These are phyloP conservation scores for Cucumis variabilis DNA, from an alignment of 331 rosid species.

Conservation along the genomic window DNA sequence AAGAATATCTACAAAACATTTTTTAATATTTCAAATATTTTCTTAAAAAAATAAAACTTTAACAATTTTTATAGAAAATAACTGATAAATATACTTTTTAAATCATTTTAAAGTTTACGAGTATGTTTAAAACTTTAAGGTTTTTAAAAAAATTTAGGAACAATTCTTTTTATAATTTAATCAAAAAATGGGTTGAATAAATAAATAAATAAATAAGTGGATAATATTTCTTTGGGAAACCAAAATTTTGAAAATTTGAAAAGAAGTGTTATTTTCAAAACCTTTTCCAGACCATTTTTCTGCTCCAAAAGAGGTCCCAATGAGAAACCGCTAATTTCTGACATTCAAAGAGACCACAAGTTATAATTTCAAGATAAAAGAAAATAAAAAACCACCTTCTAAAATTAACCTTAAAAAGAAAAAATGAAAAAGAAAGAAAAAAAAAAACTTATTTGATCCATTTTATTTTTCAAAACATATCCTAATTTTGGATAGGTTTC, in stretches of 20 bases:
- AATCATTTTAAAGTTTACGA: too few species aligned
- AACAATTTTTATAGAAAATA: too few species aligned
- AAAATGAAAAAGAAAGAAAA: neutral
- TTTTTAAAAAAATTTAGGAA: too few species aligned
- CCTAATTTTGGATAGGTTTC: too few species aligned
- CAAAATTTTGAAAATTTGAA: neutral
- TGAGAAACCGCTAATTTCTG: conserved; percentile 1
- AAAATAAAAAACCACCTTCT: neutral
- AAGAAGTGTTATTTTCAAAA: neutral
- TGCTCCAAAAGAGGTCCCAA: neutral
- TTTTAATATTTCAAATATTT: too few species aligned
- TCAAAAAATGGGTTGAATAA: neutral
- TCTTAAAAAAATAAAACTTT: too few species aligned
- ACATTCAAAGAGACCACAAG: conserved; percentile 1
- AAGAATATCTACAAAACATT: too few species aligned
- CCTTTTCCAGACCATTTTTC: neutral
- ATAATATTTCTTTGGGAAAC: neutral
- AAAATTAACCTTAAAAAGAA: neutral
- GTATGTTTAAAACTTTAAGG: too few species aligned
- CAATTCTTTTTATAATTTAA: too few species aligned
- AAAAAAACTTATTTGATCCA: neutral
- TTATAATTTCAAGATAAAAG: neutral
- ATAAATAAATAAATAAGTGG: neutral
- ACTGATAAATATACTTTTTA: too few species aligned
- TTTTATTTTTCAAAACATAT: neutral